Evolutionary conservation across 1,139 yeast species (phyloP).

Genomic region (Magnusiomyces ingens): DNA sequence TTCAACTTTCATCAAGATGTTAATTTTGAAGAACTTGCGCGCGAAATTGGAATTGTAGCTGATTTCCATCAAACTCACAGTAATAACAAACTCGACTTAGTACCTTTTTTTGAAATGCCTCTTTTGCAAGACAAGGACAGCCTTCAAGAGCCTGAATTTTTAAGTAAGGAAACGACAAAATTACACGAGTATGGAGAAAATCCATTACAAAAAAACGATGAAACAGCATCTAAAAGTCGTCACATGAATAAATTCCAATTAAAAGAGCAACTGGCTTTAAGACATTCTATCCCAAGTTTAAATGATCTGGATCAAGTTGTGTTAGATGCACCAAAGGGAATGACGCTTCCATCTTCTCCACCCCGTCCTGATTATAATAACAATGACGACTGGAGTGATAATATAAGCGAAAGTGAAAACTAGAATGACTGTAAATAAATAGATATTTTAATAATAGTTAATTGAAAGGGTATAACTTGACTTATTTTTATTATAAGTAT

Average conservation of each 20-base stretch:
- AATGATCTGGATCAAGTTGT: neutral
- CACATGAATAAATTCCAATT: neutral
- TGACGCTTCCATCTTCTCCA: constrained; percentile 1
- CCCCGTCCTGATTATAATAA: neutral
- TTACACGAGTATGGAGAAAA: neutral
- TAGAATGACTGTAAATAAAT: neutral
- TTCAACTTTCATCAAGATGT: neutral
- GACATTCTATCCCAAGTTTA: too few species aligned
- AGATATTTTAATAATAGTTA: too few species aligned
- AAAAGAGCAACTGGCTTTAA: neutral
- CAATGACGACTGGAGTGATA: constrained; percentile 1
- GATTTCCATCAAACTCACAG: neutral
- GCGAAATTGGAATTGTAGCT: neutral
- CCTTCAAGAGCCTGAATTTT: neutral
- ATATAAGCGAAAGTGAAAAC: neutral
- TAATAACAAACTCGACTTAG: neutral
- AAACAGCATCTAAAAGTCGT: neutral
- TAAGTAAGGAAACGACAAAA: too few species aligned
- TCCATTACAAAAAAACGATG: neutral
- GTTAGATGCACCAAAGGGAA: neutral
- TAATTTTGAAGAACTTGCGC: neutral
- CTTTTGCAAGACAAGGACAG: neutral
- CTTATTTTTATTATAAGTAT: too few species aligned
- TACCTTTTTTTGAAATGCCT: neutral
- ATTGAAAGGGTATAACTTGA: too few species aligned